Percentiles rank a stretch among this genome's conserved stretches.
These are phyloP conservation scores for Raffaelea albimanens DNA, from an alignment of 2,329 filamentous ascomycete genomes.

Conservation along the genomic window DNA sequence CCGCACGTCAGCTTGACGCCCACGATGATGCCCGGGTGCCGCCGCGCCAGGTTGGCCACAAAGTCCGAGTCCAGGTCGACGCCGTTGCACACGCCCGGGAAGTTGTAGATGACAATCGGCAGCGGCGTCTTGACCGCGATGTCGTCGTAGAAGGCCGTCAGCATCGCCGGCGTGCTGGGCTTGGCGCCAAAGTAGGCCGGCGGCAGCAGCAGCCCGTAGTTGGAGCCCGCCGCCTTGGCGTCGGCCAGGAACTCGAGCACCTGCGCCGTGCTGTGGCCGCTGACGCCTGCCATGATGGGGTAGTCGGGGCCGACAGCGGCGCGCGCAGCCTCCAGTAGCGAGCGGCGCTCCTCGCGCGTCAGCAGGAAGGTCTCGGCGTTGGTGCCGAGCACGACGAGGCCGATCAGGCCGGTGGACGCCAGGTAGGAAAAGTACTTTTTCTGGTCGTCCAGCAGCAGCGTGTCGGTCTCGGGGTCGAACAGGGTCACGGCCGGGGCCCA, in stretches of 20 bases:
- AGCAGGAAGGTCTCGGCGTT: conserved; percentile 25
- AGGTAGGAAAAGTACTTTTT: conserved; percentile 21
- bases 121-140: conserved; percentile 42
- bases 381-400: conserved; percentile 23
- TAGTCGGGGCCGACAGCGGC: conserved; percentile 39
- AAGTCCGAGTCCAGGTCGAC: conserved; percentile 58
- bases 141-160: conserved; percentile 50
- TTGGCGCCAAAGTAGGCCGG: conserved; percentile 54
- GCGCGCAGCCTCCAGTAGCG: conserved; percentile 47
- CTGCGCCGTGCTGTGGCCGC: conserved; percentile 56
- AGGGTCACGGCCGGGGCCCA: conserved; percentile 25
- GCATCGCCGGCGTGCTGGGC: conserved; percentile 45
- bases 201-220: conserved; percentile 53
- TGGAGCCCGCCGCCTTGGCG: conserved; percentile 48
- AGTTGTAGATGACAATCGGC: conserved; percentile 58
- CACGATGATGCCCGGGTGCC: conserved; percentile 13
- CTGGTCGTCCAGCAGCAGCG: conserved; percentile 19
- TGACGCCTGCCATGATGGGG: conserved; percentile 54
- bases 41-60: conserved; percentile 40
- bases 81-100: conserved; percentile 59
- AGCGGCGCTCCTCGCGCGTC: conserved; percentile 21
- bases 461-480: conserved; percentile 21
- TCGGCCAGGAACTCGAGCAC: conserved; percentile 50
- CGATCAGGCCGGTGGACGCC: conserved; percentile 17
- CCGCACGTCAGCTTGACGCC: conserved; percentile 47